phyloP scores from a whole-genome alignment of 805 yeast genomes.

The Ogataea philodendri region DNA sequence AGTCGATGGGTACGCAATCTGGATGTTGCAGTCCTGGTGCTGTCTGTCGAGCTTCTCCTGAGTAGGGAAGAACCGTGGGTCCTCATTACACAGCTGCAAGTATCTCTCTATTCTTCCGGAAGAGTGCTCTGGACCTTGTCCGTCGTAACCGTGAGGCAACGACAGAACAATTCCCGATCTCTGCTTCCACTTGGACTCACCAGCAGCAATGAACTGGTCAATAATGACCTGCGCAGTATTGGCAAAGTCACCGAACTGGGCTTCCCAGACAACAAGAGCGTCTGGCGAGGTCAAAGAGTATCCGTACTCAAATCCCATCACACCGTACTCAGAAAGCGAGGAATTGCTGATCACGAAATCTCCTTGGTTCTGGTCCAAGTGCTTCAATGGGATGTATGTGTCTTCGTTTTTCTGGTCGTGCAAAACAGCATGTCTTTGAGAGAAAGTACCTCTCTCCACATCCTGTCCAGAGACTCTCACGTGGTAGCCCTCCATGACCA shows the following conservation, averaged over 20 bases:
- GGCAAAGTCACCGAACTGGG: conserved; percentile 99
- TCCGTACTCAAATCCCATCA: conserved; percentile 98
- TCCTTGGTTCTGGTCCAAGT: conserved; percentile 77
- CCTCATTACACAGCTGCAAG: conserved; percentile 93
- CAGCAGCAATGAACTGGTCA: conserved; percentile 95
- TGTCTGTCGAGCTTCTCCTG: conserved; percentile 88
- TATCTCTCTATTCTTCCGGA: conserved; percentile 97
- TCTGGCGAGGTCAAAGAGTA: conserved; percentile 97
- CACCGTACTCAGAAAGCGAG: conserved; percentile 97
- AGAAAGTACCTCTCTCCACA: conserved; percentile 99
- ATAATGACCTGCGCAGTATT: conserved; percentile 97
- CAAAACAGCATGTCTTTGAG: conserved; percentile 97
- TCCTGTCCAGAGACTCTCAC: conserved; percentile 99
- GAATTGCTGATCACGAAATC: conserved; percentile 89
- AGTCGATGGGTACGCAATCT: conserved; percentile 96
- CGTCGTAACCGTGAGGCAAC: conserved; percentile 98
- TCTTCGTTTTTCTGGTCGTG: conserved; percentile 91
- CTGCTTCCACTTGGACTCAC: conserved; percentile 98
- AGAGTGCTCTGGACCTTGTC: conserved; percentile 99
- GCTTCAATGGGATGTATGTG: conserved; percentile 81
- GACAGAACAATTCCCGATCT: conserved; percentile 95
- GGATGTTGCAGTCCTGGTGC: conserved; percentile 98
- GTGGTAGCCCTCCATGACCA: conserved; percentile 89
- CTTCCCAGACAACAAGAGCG: conserved; percentile 97
- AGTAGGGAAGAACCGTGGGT: conserved; percentile 90